Base-by-base conservation (phyloP, 495 filamentous ascomycete genomes). In the Penicillium lagena region DNA sequence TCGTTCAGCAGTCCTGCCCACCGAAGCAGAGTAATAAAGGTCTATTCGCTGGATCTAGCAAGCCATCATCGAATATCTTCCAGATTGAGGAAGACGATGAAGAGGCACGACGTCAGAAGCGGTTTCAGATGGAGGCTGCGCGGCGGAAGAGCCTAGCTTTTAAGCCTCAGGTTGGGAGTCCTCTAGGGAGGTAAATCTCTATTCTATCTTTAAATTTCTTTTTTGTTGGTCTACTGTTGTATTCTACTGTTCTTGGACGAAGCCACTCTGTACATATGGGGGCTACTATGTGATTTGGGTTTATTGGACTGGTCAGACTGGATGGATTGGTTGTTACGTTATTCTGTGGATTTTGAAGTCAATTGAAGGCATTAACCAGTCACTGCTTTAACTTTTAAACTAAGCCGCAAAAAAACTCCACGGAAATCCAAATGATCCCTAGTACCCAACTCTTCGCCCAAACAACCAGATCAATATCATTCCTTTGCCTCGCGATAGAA, bases 81-180 rank as follows among this genome's bases (percentile, higher is more conserved):
- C 48, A 47, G 9, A 34, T 11, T 12, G 42, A 51, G 43, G 46
- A 62, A 1, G 49, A 53, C 32, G 64, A 66, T 11, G 67, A 60
- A 22, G 61, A 67, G 37, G 44, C 57, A 28, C 52, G 70, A 45
- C 51, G 72, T 37, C 68, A 76, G 17, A 64, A 90, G 11, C 70
- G 82, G 47, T 71, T 80, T 63, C 75, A 82, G 37, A 63, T 95
- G 45, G 78, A 88, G 68, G 78, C 82, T 32, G 87, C 86, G 1
- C 68, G 87, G 39, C 72, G 89, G 35, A 90, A 90, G 77, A 95
- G 85, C 56, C 59, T 89, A 65, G 86, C 89, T 51, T 90, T 81
- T 66, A 84, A 86, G 35, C 89, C 87, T 6, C 81, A 82, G 58
- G 66, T 90, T 38, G 82, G 78, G 9, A 95, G 89, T 61, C 89